Evolutionary conservation across 1,284 basidiomycete genomes (phyloP), one percentile per base, ranked within the genome.

Genomic region (Moesziomyces parantarcticus): DNA sequence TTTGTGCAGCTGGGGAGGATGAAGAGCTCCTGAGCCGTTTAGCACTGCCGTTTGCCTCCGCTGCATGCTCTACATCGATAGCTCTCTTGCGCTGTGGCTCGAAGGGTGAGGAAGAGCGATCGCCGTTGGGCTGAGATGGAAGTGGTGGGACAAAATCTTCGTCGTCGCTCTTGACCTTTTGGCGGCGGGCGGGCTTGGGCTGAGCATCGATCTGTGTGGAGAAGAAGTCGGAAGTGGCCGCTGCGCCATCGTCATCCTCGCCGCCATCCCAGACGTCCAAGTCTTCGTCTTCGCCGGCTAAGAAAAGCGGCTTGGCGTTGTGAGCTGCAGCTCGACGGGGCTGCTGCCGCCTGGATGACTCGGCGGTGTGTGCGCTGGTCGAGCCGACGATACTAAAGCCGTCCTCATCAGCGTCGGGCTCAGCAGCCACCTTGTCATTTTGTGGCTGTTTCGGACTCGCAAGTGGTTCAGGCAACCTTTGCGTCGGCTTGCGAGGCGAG

Each of bases 301-400:
- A 22, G 42, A 73, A 76, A n/a, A 76, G 62, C 8, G 63, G 63
- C 48, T 57, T 63, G 3, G 71, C 66, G 14, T 73, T 58, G 11
- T 62, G 54, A 0, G 36, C 75, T 13, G 67, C 67, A 11, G 67
- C 63, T 47, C 62, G 18, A 1, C 41, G 58, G 23, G 59, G 69
- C 34, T 66, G 69, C n/a, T 66, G 62, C 41, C 68, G 59, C 8
- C 57, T 36, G 3, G 60, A 41, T 7, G 58, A 34, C 14, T 48
- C 40, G 3, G 20, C 48, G 0, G 43, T 40, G 36, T 10, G 32
- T 20, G 55, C 40, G 21, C 20, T 49, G 0, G 50, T 50, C 11
- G 61, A 57, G 5, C 53, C 61, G 49, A 58, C 58, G 21, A 64
- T 44, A 43, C 53, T 55, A 29, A 64, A 60, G 3, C 58, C 66